Evolutionary conservation across 208 protist genomes (phyloP).

Genomic region (Trypanosoma congolense): DNA sequence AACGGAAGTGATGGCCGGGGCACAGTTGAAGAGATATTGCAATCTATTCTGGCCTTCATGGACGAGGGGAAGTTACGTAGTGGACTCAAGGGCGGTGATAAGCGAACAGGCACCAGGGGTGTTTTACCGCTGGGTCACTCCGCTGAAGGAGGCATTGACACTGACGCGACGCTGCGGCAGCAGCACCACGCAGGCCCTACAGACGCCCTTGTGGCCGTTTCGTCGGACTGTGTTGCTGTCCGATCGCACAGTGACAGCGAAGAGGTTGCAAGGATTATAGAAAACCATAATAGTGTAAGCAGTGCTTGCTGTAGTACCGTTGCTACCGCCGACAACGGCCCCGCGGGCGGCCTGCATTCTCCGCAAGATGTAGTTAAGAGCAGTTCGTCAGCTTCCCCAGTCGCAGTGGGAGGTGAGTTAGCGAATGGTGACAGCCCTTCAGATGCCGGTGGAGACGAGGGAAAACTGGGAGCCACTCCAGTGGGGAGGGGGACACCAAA

Average conservation of each 20-base stretch:
- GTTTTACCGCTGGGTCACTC: not conserved
- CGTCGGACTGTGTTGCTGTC: not conserved
- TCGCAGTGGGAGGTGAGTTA: constrained; percentile 4
- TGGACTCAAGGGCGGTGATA: not conserved
- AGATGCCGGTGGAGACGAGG: not conserved
- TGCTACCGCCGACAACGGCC: not conserved
- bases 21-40: constrained; percentile 10
- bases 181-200: not conserved
- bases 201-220: not conserved
- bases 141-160: not conserved
- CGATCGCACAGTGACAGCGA: not conserved
- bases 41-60: constrained; percentile 10
- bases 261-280: not conserved
- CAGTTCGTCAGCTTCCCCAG: not conserved
- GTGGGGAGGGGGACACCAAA: constrained; percentile 5
- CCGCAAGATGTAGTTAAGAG: not conserved
- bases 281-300: not conserved
- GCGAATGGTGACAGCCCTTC: not conserved
- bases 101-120: not conserved
- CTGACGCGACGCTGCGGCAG: not conserved
- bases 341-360: not conserved
- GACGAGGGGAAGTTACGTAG: constrained; percentile 4
- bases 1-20: constrained; percentile 1
- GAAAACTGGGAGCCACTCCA: not conserved
- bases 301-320: not conserved